These are phyloP conservation scores for Zygoascus bituminiphila DNA, from an alignment of 805 yeast genomes.

Conservation along the genomic window DNA sequence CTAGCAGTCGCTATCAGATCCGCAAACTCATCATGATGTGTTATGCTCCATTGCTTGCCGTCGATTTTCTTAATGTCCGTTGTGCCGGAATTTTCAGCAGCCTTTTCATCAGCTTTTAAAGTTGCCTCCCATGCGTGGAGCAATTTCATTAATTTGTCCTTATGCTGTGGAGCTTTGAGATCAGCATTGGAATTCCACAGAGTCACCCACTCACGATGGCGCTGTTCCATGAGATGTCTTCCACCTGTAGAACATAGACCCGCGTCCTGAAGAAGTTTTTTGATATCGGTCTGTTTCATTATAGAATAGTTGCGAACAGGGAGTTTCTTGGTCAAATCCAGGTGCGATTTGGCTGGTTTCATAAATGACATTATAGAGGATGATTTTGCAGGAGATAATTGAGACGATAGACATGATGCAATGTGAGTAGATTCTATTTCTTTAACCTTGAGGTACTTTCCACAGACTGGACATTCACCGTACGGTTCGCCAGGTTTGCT, in stretches of 20 bases:
- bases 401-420: constrained; percentile 44
- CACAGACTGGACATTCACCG: constrained; percentile 66
- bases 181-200: constrained; percentile 79
- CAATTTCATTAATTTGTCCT: constrained; percentile 44
- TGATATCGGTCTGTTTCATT: constrained; percentile 49
- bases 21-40: constrained; percentile 19
- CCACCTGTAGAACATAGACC: constrained; percentile 58
- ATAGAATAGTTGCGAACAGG: constrained; percentile 40
- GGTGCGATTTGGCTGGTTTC: background rate
- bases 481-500: constrained; percentile 14
- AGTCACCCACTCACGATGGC: constrained; percentile 71
- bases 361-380: background rate
- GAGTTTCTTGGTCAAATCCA: constrained; percentile 27
- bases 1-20: constrained; percentile 20
- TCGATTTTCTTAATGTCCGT: constrained; percentile 16
- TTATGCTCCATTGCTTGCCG: constrained; percentile 17
- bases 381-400: background rate
- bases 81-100: background rate
- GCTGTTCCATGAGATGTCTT: constrained; percentile 50
- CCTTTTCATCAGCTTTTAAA: constrained; percentile 7
- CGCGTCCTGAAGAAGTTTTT: constrained; percentile 46
- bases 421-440: constrained; percentile 53
- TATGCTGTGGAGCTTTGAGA: constrained; percentile 53
- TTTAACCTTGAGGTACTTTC: constrained; percentile 42
- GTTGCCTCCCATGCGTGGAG: constrained; percentile 59